Base-by-base conservation (phyloP, 2,329 filamentous ascomycete genomes). In the Phyllosticta ampelicida region DNA sequence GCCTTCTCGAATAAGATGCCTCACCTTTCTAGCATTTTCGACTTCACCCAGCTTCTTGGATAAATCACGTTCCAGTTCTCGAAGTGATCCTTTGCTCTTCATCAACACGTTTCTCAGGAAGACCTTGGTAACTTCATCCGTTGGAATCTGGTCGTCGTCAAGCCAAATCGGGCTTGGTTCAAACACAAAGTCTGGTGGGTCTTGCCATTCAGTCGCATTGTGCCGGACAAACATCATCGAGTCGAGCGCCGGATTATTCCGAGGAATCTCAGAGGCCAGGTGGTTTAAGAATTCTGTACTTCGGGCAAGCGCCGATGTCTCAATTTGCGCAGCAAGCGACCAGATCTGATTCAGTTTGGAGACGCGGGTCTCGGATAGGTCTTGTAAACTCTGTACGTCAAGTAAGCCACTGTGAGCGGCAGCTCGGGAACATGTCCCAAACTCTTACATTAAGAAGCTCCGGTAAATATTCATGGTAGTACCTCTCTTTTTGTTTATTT, bases 191-290 rank as follows among this genome's bases (percentile, higher is more conserved):
- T 96, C 87, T 0, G 81, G 67, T 0, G 94, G 94, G 67, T 97
- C 92, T 67, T 90, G 85, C 80, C 89, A 95, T 55, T 81, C 76
- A 21, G 83, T 82, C 65, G 88, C 84, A 68, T 99, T 99, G 76
- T 99, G 94, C 61, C 87, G 86, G 59, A 95, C 85, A 72, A 96
- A 99, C 94, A 99, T 99, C 80, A 96, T 89, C 19, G 90, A 95
- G 73, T 99, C 95, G 48, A 99, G 80, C 51, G 87, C 81, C 9
- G 94, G 94, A 61, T 87, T 81, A 69, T 99, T 99, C 60, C 92
- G 83, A 11, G 86, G 82, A 54, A 99, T 94, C 68, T 97, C 92
- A 59, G 83, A 80, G 5, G 84, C 78, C 10, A 96, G 80, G 63
- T 87, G 85, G 28, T 86, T 80, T 64, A 95, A 77, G 61, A 89